A percentile compares a stretch with the other conserved stretches of the same genome.
These are phyloP conservation scores for Suillus brevipes DNA, from an alignment of 768 basidiomycete species.

Conservation along the genomic window DNA sequence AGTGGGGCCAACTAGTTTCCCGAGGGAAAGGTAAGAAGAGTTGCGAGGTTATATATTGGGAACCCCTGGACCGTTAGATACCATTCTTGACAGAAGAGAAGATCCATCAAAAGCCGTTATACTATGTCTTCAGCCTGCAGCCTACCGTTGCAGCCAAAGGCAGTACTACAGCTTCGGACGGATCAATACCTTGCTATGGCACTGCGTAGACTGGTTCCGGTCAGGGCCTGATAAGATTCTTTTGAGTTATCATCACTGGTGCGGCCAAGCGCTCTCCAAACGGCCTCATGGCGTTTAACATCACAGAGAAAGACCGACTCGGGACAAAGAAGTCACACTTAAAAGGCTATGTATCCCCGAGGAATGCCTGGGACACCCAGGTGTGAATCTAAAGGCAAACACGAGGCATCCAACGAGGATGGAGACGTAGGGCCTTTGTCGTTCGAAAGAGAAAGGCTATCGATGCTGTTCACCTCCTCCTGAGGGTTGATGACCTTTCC, in stretches of 20 bases:
- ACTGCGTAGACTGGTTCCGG: neutral
- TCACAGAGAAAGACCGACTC: neutral
- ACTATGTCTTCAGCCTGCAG: neutral
- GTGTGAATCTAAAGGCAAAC: neutral
- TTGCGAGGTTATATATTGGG: neutral
- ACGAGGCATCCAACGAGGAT: conserved; percentile 3
- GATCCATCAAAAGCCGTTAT: neutral
- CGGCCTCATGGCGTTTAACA: neutral
- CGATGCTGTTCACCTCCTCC: neutral
- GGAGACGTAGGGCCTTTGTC: neutral
- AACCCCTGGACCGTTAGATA: neutral
- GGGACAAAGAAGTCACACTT: neutral
- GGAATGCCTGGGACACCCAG: neutral
- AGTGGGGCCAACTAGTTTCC: neutral
- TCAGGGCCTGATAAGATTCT: neutral
- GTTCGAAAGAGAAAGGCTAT: neutral
- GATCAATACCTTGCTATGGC: neutral
- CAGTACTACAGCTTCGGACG: neutral
- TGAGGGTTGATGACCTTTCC: neutral
- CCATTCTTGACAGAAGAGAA: neutral
- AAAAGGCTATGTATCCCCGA: neutral
- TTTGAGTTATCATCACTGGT: neutral
- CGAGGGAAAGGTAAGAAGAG: neutral
- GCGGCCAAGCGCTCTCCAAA: neutral
- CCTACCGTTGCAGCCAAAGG: neutral